Evolutionary conservation across 2,329 filamentous ascomycete genomes (phyloP).

Genomic region (Nothophaeocryptopus gaeumannii): DNA sequence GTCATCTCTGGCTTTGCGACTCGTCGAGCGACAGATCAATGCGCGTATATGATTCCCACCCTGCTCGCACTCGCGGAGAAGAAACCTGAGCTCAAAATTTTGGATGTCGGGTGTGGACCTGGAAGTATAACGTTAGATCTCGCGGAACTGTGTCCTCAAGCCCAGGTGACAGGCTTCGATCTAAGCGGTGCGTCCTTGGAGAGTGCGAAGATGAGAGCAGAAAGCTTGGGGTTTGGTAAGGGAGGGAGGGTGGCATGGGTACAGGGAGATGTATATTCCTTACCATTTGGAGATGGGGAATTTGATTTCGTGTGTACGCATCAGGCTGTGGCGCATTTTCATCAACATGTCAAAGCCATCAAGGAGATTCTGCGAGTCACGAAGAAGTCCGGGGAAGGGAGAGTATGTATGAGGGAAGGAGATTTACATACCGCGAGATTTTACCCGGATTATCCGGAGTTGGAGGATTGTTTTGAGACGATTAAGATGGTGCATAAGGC

Average conservation of each 20-base stretch:
- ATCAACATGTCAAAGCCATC: constrained; percentile 41
- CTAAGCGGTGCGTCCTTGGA: constrained; percentile 32
- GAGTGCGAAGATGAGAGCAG: constrained; percentile 33
- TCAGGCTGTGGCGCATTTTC: constrained; percentile 57
- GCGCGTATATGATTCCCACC: constrained; percentile 18
- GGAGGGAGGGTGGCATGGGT: constrained; percentile 61
- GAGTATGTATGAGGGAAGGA: constrained; percentile 23
- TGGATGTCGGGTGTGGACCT: constrained; percentile 40
- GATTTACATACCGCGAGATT: constrained; percentile 20
- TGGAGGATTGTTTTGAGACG: constrained; percentile 21
- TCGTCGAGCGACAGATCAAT: neutral
- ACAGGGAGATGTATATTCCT: constrained; percentile 97
- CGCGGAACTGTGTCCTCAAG: constrained; percentile 25
- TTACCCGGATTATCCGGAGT: constrained; percentile 8
- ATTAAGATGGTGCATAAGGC: constrained; percentile 16
- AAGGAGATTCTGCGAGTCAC: constrained; percentile 13
- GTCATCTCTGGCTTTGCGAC: neutral
- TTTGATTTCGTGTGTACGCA: constrained; percentile 76
- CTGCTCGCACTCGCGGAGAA: neutral
- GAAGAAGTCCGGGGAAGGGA: constrained; percentile 6
- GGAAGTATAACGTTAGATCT: constrained; percentile 40
- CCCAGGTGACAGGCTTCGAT: constrained; percentile 38
- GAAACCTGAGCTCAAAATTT: constrained; percentile 32
- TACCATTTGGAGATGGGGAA: constrained; percentile 81
- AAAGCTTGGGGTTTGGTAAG: constrained; percentile 49